Base-by-base conservation (phyloP, 2,329 filamentous ascomycete genomes). In the Botrytis hyacinthi region DNA sequence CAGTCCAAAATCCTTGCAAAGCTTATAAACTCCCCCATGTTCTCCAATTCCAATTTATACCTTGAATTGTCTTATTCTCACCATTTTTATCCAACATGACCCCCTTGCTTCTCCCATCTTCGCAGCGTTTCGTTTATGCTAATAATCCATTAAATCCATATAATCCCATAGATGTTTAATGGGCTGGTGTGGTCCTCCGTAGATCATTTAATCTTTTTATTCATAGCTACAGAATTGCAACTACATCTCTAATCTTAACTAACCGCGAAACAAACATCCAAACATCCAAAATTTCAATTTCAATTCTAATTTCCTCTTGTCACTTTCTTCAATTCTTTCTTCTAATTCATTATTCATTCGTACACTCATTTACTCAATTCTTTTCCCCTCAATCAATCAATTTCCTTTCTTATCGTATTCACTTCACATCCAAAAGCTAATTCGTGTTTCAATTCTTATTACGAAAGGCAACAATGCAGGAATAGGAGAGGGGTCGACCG, bases 141-240 rank as follows among this genome's bases (percentile, higher is more conserved):
- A 18, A 57, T 16, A 57, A 18, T 57, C 51, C 51, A 57, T 57
- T n/a, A 14, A 51, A 51, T 51, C 48, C 40, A 14, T 14, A 42
- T 42, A 14, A 54, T 54, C 48, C 48, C 48, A 16, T 14, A 16
- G 26, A 54, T 40, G 22, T 42, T 62, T 29, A 42, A 42, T 63
- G 35, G 35, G 59, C 59, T n/a, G 40, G 35, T n/a, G 22, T 67
- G 63, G 63, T 67, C 32, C 32, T 37, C 44, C 44, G 65, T 68
- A 68, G 46, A 68, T 68, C 65, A 68, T 68, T 54, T 67, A 51
- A 51, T 51, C 44, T 67, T 67, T 67, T n/a, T n/a, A 9, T 67
- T 66, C 42, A 46, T 10, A 66, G 32, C 44, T 51, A 51, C 20
- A 29, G n/a, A 57, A 57, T 18, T 18, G n/a, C 37, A 37, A 37